Conservation (phyloP, 108 stramenopile species). For the Parmales sp. region DNA sequence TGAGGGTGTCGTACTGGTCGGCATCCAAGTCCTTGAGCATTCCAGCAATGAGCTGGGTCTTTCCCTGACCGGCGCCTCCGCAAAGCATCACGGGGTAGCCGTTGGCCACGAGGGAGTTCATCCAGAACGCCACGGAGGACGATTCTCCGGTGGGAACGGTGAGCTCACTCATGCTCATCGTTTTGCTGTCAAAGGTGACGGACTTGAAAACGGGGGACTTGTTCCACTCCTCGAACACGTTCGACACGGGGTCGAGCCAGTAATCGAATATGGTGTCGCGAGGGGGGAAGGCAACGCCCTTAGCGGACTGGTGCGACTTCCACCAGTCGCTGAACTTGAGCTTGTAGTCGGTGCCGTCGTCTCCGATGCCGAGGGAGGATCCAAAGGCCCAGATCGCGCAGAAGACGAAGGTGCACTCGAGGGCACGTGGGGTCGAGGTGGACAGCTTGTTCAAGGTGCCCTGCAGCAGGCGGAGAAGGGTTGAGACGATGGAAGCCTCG, state of each 20-base stretch:
- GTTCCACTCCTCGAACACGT: slow-evolving; percentile 44
- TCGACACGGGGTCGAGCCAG: slow-evolving; percentile 43
- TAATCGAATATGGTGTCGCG: slow-evolving; percentile 63
- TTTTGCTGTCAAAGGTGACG: slow-evolving; percentile 37
- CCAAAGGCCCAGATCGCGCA: slow-evolving; percentile 53
- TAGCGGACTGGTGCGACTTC: slow-evolving; percentile 36
- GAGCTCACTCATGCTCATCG: slow-evolving; percentile 32
- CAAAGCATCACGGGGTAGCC: slow-evolving; percentile 47
- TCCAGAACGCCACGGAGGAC: slow-evolving; percentile 51
- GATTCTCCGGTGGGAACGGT: slow-evolving; percentile 64
- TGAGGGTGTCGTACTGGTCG: slow-evolving; percentile 16
- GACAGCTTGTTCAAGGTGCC: slow-evolving; percentile 28
- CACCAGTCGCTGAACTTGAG: slow-evolving; percentile 51
- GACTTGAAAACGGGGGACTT: slow-evolving; percentile 34
- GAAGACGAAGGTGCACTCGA: slow-evolving; percentile 51
- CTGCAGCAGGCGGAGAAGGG: slow-evolving; percentile 47
- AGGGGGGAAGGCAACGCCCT: slow-evolving; percentile 39
- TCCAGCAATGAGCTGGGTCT: slow-evolving; percentile 50
- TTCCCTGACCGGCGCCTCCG: slow-evolving; percentile 49
- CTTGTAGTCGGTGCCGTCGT: slow-evolving; percentile 54
- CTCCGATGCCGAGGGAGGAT: slow-evolving; percentile 36
- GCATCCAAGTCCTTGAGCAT: slow-evolving; percentile 41
- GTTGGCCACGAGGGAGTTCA: slow-evolving; percentile 38
- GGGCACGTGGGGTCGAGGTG: slow-evolving; percentile 6
- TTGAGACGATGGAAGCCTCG: slow-evolving; percentile 34